Percentiles rank a stretch among this genome's conserved stretches.
Conservation (phyloP, 768 basidiomycete genomes). For the Lentinula boryana region DNA sequence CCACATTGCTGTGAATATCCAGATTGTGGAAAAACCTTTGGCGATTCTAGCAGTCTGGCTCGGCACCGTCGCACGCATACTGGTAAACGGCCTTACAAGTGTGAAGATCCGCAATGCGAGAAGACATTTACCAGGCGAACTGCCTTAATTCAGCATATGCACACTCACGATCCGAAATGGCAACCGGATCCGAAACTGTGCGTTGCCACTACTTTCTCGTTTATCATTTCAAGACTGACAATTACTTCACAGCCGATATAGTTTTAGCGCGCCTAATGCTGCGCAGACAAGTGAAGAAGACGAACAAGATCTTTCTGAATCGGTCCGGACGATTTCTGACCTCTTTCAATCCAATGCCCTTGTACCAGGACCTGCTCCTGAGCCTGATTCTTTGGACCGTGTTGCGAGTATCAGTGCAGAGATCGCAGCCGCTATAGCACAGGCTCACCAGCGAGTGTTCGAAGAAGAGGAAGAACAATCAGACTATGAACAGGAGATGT, state of each 20-base stretch:
- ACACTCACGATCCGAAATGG: slow-evolving; percentile 81
- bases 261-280: slow-evolving; percentile 68
- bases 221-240: not conserved
- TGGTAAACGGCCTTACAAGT: slow-evolving; percentile 82
- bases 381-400: slow-evolving; percentile 49
- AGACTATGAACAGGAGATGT: slow-evolving; percentile 23
- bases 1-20: slow-evolving; percentile 90
- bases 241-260: slow-evolving; percentile 55
- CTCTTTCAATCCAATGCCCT: slow-evolving; percentile 48
- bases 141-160: slow-evolving; percentile 83
- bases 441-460: slow-evolving; percentile 58
- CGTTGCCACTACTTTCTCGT: slow-evolving; percentile 21
- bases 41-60: slow-evolving; percentile 88
- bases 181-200: slow-evolving; percentile 81
- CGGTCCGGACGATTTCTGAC: slow-evolving; percentile 70
- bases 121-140: slow-evolving; percentile 87
- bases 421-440: slow-evolving; percentile 75
- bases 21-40: slow-evolving; percentile 81
- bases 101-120: slow-evolving; percentile 75
- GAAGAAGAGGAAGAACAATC: slow-evolving; percentile 44
- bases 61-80: slow-evolving; percentile 88
- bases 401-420: slow-evolving; percentile 78
- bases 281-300: slow-evolving; percentile 41
- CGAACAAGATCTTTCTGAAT: slow-evolving; percentile 61
- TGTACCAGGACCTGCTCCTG: slow-evolving; percentile 20